These are phyloP conservation scores for Tuber umbilicatum DNA, from an alignment of 495 filamentous ascomycete genomes.

Conservation along the genomic window DNA sequence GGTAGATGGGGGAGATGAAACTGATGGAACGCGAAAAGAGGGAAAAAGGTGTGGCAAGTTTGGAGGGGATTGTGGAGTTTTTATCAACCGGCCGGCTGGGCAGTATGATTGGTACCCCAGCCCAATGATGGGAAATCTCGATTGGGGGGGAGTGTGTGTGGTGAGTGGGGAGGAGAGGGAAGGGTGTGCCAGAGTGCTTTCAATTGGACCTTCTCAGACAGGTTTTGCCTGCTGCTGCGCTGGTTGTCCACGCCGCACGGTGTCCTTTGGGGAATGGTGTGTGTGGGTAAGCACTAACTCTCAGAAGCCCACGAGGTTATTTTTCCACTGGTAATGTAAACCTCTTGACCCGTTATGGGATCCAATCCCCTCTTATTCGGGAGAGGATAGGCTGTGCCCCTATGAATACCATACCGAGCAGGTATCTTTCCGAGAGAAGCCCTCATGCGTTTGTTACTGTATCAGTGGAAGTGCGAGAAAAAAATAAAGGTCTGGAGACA, in stretches of 20 bases:
- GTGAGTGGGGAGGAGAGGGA: background rate
- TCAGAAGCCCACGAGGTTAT: background rate
- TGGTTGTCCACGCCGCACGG: background rate
- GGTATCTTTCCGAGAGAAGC: background rate
- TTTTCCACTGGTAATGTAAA: background rate
- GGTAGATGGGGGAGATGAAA: background rate
- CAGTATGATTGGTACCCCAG: background rate
- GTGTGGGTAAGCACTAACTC: background rate
- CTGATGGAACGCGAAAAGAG: background rate
- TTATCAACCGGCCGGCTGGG: background rate
- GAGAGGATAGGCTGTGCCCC: background rate
- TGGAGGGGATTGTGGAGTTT: background rate
- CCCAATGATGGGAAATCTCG: background rate
- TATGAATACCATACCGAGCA: background rate
- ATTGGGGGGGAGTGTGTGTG: background rate
- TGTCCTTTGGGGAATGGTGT: background rate
- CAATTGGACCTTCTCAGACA: background rate
- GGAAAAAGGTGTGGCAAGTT: constrained; percentile 2
- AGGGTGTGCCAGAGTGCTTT: background rate
- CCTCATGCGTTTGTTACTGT: background rate
- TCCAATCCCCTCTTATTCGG: background rate
- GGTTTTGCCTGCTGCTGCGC: background rate
- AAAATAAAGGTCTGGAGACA: background rate
- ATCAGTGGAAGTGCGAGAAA: background rate
- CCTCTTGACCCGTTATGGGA: background rate